Base-by-base conservation (phyloP, 2,329 filamentous ascomycete genomes). In the Ampelomyces quisqualis region DNA sequence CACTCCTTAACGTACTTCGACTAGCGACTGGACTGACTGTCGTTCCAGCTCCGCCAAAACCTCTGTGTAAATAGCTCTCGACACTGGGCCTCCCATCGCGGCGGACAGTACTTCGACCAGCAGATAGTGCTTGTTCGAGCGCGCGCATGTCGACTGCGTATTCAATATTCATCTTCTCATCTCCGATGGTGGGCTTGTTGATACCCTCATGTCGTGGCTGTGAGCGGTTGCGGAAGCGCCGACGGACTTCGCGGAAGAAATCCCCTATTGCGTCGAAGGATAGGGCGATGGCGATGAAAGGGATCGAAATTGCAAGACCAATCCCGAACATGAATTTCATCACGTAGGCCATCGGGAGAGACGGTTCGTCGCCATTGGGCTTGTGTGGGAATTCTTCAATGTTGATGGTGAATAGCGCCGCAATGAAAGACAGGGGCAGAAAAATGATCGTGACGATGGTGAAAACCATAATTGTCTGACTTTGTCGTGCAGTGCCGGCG, bases 371-470 rank as follows among this genome's bases (percentile, higher is more conserved):
- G 49, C 64, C 41, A 41, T 60, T 38, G 32, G 43, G 19, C 18
- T 49, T 10, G 11, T 64, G 66, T 0, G 73, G 73, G 40, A 77
- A 78, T 38, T 77, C 70, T 5, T 64, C 53, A 38, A 81, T 66
- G 40, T 78, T 76, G 54, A 81, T 77, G 1, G 76, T 73, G 55
- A 81, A 80, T 38, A 81, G 70, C 0, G 74, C 72, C 0, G 77
- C 71, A 42, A 81, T 78, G 58, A 81, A 80, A 1, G 72, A 75
- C 3, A 80, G 49, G 0, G 78, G 77, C 0, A 80, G 63, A 58
- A 81, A 81, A 18, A 80, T 70, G 42, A 80, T 79, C 0, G 78
- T 81, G 2, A 80, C 77, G 31, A 80, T 75, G 3, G 78, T 81
- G 53, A 81, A 80, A 6, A 80, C 74, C 73, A 80, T 77, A 45